phyloP scores from a whole-genome alignment of 805 yeast genomes.

The Pichia occidentalis region DNA sequence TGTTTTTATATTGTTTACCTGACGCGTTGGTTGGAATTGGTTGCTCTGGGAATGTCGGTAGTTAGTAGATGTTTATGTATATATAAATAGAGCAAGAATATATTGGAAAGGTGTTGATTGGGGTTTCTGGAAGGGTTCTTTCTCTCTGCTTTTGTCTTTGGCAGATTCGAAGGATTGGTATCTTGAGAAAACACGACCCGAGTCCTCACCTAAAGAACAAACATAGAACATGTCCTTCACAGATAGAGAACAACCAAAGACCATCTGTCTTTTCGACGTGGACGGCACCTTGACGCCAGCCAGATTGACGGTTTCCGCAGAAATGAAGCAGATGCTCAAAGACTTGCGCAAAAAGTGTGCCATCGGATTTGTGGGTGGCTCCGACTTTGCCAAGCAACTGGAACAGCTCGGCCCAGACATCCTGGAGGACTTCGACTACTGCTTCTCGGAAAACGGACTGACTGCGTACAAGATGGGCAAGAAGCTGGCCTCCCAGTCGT shows the following conservation, averaged over 20 bases:
- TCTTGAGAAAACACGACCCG: neutral
- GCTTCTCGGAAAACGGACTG: slow-evolving; percentile 96
- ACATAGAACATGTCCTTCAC: slow-evolving; percentile 44
- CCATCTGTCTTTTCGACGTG: slow-evolving; percentile 90
- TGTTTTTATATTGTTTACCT: no score
- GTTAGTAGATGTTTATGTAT: no score
- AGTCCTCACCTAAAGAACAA: no score
- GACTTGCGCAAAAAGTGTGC: slow-evolving; percentile 87
- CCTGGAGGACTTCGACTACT: slow-evolving; percentile 80
- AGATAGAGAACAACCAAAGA: slow-evolving; percentile 74
- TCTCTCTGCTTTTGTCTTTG: no score
- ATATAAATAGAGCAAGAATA: no score
- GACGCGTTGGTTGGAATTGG: no score
- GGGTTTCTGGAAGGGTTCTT: no score
- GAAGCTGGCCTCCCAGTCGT: slow-evolving; percentile 86
- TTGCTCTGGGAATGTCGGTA: no score
- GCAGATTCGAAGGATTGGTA: no score
- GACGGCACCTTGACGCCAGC: slow-evolving; percentile 99
- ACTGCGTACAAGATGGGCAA: slow-evolving; percentile 93
- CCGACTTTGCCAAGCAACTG: slow-evolving; percentile 87
- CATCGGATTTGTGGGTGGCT: slow-evolving; percentile 97
- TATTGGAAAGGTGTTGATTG: no score
- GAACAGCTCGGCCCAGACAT: slow-evolving; percentile 90
- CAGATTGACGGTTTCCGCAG: slow-evolving; percentile 62
- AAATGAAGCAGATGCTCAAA: slow-evolving; percentile 63